phyloP scores from a whole-genome alignment of 768 basidiomycete genomes.

The Leccinum subtestaceum region DNA sequence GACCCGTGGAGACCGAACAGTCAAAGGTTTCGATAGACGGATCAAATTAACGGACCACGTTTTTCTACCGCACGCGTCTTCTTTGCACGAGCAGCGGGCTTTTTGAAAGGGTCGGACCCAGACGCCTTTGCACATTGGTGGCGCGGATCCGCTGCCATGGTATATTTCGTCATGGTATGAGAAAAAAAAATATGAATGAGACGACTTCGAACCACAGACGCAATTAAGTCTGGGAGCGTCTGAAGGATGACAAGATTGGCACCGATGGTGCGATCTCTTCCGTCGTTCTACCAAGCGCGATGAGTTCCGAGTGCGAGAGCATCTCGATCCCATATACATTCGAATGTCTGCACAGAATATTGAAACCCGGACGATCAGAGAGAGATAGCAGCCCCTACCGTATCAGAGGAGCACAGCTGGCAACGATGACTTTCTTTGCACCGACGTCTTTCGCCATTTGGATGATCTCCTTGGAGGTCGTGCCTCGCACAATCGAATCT shows the following conservation, averaged over 20 bases:
- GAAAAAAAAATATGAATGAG: neutral
- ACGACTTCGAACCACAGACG: conserved; percentile 46
- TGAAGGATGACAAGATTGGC: conserved; percentile 97
- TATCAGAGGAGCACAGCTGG: conserved; percentile 96
- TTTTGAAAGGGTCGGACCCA: conserved; percentile 86
- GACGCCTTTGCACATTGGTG: conserved; percentile 77
- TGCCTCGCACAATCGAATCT: conserved; percentile 99
- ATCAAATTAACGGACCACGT: conserved; percentile 74
- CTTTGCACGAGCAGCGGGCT: conserved; percentile 59
- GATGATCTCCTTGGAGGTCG: conserved; percentile 97
- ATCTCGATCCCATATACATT: conserved; percentile 99
- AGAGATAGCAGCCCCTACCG: conserved; percentile 44
- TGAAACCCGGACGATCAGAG: neutral
- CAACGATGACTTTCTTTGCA: conserved; percentile 92
- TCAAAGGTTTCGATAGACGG: conserved; percentile 76
- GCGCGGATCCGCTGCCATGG: conserved; percentile 68
- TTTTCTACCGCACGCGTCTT: conserved; percentile 64
- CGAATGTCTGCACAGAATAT: conserved; percentile 52
- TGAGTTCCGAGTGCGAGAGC: conserved; percentile 93
- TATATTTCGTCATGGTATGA: conserved; percentile 75
- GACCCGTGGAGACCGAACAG: conserved; percentile 96
- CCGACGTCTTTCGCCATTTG: conserved; percentile 99
- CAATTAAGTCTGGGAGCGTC: conserved; percentile 81
- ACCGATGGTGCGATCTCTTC: conserved; percentile 81
- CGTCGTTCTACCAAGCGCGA: conserved; percentile 74